These are phyloP conservation scores for Pseudohyphozyma bogoriensis DNA, from an alignment of 768 basidiomycete species.

Conservation along the genomic window DNA sequence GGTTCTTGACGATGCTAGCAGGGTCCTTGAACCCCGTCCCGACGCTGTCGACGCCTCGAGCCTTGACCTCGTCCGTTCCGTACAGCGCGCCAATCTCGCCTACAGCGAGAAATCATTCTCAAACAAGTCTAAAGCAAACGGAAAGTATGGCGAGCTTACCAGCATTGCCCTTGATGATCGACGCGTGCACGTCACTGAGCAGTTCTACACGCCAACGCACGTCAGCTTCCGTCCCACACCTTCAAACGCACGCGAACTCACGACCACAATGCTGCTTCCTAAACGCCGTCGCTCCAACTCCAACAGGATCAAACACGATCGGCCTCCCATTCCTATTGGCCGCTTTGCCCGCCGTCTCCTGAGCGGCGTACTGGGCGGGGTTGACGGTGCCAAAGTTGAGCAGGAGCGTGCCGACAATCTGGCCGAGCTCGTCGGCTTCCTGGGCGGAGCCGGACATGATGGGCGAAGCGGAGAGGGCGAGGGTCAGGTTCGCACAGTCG, in stretches of 20 bases:
- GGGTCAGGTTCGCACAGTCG: slow-evolving; percentile 53
- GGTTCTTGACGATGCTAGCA: slow-evolving; percentile 49
- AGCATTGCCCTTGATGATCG: slow-evolving; percentile 89
- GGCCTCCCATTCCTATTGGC: slow-evolving; percentile 65
- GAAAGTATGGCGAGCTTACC: slow-evolving; percentile 13
- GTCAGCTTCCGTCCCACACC: slow-evolving; percentile 3
- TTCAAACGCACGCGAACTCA: slow-evolving; percentile 33
- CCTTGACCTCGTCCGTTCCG: slow-evolving; percentile 63
- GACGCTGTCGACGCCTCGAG: slow-evolving; percentile 76
- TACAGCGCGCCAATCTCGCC: slow-evolving; percentile 73
- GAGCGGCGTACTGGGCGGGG: slow-evolving; percentile 52
- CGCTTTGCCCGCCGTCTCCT: slow-evolving; percentile 47
- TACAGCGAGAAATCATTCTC: background rate
- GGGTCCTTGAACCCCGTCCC: slow-evolving; percentile 71
- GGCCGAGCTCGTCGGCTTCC: slow-evolving; percentile 71
- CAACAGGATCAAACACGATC: slow-evolving; percentile 84
- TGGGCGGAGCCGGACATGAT: slow-evolving; percentile 81
- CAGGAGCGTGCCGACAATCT: slow-evolving; percentile 57
- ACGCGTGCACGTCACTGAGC: slow-evolving; percentile 35
- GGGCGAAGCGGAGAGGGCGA: slow-evolving; percentile 78
- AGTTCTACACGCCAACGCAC: slow-evolving; percentile 9
- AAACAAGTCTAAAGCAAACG: background rate
- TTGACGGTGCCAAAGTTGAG: slow-evolving; percentile 78
- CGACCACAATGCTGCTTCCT: slow-evolving; percentile 55
- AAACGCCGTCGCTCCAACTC: slow-evolving; percentile 68